A percentile compares a stretch with the other conserved stretches of the same genome.
Conservation (phyloP, 306 rosid genomes). For the Biancaea sappan region DNA sequence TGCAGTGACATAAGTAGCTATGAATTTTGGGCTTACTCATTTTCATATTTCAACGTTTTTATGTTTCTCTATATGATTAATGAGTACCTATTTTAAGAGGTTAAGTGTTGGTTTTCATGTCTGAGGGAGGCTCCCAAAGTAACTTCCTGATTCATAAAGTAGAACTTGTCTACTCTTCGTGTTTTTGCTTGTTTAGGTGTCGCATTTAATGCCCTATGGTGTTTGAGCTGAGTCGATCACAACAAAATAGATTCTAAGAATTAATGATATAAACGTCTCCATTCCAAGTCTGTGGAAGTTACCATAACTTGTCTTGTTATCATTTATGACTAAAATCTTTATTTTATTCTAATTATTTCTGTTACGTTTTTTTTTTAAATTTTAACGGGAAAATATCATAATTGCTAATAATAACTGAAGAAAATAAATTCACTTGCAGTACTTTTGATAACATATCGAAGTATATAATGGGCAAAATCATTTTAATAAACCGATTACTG, state of each 20-base stretch:
- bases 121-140: neutral
- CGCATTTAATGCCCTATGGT: neutral
- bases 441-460: neutral
- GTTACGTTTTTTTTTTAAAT: no score
- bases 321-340: neutral
- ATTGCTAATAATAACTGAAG: neutral
- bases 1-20: conserved; percentile 1
- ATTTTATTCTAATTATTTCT: neutral
- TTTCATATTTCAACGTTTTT: neutral
- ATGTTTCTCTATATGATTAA: neutral
- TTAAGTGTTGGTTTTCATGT: conserved; percentile 3
- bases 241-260: neutral
- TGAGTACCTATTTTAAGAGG: neutral
- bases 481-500: neutral
- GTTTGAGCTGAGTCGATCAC: neutral
- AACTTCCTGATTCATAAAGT: neutral
- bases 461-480: neutral
- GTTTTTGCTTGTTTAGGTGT: neutral
- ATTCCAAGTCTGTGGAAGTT: conserved; percentile 11
- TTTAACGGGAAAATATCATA: neutral
- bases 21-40: neutral
- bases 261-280: conserved; percentile 9
- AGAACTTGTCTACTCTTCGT: neutral
- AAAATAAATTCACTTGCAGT: neutral
- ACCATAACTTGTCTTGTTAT: neutral